Evolutionary conservation across 139 green algal species (phyloP).

Genomic region (Chlamydomonas asymmetrica): DNA sequence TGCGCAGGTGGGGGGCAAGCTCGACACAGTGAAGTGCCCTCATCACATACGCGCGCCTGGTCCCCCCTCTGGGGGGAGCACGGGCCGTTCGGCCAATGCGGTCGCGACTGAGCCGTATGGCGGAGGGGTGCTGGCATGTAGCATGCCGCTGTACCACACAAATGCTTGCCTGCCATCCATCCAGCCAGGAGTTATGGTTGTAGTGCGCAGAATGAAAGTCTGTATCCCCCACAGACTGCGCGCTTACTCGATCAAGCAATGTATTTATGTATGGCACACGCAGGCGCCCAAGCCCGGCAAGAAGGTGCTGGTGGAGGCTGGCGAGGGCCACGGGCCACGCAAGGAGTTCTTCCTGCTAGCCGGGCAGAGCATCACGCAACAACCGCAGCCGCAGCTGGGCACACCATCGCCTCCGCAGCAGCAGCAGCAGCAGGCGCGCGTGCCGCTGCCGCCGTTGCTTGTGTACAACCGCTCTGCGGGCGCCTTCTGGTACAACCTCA

Average conservation of each 20-base stretch:
- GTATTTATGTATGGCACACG: too few species aligned
- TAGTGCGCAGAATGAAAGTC: too few species aligned
- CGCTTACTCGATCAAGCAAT: too few species aligned
- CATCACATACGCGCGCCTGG: too few species aligned
- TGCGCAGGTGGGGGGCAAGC: not conserved
- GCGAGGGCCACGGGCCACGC: slow-evolving; percentile 62
- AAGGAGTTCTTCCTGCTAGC: slow-evolving; percentile 65
- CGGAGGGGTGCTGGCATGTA: too few species aligned
- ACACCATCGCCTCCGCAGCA: not conserved
- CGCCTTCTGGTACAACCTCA: slow-evolving; percentile 57
- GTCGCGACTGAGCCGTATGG: too few species aligned
- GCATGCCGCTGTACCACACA: too few species aligned
- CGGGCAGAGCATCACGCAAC: slow-evolving; percentile 22
- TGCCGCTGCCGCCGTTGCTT: slow-evolving; percentile 35
- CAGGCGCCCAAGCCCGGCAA: not conserved
- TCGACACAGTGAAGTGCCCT: too few species aligned
- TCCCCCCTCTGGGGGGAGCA: slow-evolving; percentile 8
- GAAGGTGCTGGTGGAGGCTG: slow-evolving; percentile 42
- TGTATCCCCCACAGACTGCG: too few species aligned
- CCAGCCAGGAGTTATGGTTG: too few species aligned
- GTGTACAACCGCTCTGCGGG: slow-evolving; percentile 40
- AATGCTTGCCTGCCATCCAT: too few species aligned
- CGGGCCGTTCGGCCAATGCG: not conserved
- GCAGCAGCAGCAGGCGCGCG: not conserved
- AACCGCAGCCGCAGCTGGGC: not conserved